Conservation (phyloP, 2,329 filamentous ascomycete species). For the Alternaria solani region DNA sequence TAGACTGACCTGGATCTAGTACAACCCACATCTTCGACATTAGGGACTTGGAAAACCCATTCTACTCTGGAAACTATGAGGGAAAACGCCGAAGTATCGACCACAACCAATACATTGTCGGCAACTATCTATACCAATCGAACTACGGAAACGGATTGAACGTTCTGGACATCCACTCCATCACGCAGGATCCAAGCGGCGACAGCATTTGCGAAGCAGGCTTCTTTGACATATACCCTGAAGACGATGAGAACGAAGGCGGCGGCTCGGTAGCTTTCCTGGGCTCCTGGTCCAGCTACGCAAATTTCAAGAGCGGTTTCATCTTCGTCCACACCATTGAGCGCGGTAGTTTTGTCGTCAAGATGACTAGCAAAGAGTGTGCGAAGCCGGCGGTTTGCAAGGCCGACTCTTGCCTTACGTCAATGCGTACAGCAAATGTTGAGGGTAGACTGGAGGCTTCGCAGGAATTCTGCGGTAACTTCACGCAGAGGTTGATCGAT, state of each 20-base stretch:
- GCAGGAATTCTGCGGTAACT: constrained; percentile 30
- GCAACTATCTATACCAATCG: constrained; percentile 50
- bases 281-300: constrained; percentile 52
- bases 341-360: constrained; percentile 45
- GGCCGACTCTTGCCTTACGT: constrained; percentile 26
- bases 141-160: constrained; percentile 53
- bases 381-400: constrained; percentile 32
- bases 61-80: constrained; percentile 53
- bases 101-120: constrained; percentile 55
- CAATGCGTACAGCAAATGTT: constrained; percentile 31
- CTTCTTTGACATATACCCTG: constrained; percentile 53
- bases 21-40: constrained; percentile 48
- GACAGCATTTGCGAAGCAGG: constrained; percentile 50
- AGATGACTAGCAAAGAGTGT: constrained; percentile 35
- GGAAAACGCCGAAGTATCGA: constrained; percentile 47
- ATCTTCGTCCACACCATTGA: constrained; percentile 50
- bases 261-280: constrained; percentile 51
- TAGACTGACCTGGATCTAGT: no score
- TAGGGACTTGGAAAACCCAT: constrained; percentile 37
- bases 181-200: constrained; percentile 49
- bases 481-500: constrained; percentile 25
- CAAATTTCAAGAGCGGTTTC: constrained; percentile 43
- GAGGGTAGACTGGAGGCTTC: constrained; percentile 27
- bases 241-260: constrained; percentile 48
- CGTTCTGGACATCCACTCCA: constrained; percentile 48